A percentile compares a stretch with the other conserved stretches of the same genome.
Conservation (phyloP, 495 filamentous ascomycete genomes). For the Aspergillus sclerotiicarbonarius region DNA sequence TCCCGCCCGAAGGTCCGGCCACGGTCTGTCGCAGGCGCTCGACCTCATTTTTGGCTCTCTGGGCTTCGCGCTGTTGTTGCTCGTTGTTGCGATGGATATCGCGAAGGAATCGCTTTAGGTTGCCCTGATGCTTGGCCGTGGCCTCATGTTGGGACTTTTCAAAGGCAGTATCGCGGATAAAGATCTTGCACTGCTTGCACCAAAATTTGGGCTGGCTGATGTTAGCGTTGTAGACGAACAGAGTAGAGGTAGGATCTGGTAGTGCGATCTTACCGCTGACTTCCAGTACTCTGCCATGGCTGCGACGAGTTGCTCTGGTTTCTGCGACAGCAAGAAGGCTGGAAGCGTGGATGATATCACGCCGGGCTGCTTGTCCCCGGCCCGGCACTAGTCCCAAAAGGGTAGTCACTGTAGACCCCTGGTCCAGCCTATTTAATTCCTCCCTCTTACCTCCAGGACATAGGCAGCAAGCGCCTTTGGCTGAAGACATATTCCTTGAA, state of each 20-base stretch:
- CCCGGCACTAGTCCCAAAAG: conserved; percentile 12
- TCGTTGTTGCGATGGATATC: conserved; percentile 83
- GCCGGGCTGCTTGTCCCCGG: not conserved
- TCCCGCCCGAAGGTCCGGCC: conserved; percentile 35
- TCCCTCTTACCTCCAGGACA: no score
- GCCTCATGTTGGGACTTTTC: conserved; percentile 89
- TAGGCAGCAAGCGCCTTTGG: not conserved
- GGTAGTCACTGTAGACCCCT: not conserved
- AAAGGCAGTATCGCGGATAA: conserved; percentile 87
- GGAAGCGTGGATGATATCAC: not conserved
- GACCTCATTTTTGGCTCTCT: conserved; percentile 81
- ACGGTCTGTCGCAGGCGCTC: conserved; percentile 80
- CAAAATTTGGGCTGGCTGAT: conserved; percentile 71
- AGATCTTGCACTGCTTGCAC: conserved; percentile 96
- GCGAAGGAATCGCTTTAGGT: conserved; percentile 84
- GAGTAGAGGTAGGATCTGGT: not conserved
- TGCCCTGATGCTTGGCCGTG: conserved; percentile 81
- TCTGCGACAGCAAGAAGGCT: no score
- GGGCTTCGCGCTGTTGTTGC: conserved; percentile 70
- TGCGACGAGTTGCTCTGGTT: not conserved
- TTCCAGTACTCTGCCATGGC: conserved; percentile 98
- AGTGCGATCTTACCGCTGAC: conserved; percentile 62
- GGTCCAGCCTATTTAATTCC: no score
- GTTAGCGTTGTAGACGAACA: conserved; percentile 17
- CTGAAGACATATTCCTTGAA: not conserved